These are phyloP conservation scores for Trifolium subterraneum DNA, from an alignment of 306 rosid species.

Conservation along the genomic window DNA sequence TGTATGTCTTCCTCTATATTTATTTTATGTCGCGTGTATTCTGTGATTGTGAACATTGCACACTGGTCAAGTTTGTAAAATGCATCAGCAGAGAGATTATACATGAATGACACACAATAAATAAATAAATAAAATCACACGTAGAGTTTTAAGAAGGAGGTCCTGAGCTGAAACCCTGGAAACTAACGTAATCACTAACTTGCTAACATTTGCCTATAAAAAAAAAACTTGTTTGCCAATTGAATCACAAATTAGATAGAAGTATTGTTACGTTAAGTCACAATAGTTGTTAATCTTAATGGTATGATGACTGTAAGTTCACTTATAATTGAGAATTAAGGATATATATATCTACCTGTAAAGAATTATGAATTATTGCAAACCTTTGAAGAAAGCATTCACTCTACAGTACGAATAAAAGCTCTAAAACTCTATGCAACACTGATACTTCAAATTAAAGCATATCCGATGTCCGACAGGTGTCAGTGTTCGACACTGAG, in stretches of 20 bases:
- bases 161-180: too few species aligned
- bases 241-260: not conserved
- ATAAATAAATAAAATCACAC: slow-evolving; percentile 22
- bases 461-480: too few species aligned
- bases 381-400: slow-evolving; percentile 24
- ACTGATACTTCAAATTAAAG: too few species aligned
- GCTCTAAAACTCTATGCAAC: too few species aligned
- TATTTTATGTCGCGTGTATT: not conserved
- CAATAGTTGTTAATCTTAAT: not conserved
- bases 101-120: not conserved
- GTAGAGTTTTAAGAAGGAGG: too few species aligned
- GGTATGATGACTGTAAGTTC: not conserved
- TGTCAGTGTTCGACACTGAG: not conserved
- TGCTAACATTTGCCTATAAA: too few species aligned
- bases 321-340: not conserved
- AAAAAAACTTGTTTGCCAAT: not conserved
- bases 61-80: slow-evolving; percentile 37
- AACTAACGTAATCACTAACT: not conserved
- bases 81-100: slow-evolving; percentile 24
- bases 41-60: slow-evolving; percentile 1
- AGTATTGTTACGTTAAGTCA: not conserved
- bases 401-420: not conserved
- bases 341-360: not conserved
- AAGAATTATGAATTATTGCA: slow-evolving; percentile 15
- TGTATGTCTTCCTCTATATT: slow-evolving; percentile 35